A percentile compares a stretch with the other conserved stretches of the same genome.
Evolutionary conservation across 2,329 filamentous ascomycete genomes (phyloP).

Genomic region (Scedosporium minutisporum): DNA sequence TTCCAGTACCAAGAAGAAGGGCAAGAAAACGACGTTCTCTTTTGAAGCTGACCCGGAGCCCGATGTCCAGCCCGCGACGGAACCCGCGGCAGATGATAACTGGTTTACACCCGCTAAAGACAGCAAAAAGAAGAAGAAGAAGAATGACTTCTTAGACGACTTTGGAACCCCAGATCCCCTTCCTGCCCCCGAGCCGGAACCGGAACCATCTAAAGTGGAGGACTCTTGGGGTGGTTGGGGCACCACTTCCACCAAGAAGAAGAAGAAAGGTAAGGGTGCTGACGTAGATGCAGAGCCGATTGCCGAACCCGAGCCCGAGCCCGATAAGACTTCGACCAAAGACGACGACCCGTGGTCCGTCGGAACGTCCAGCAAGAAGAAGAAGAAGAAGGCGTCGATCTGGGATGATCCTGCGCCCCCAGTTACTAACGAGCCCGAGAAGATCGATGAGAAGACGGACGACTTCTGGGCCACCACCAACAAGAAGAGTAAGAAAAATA

Average conservation of each 20-base stretch:
- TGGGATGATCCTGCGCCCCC: neutral
- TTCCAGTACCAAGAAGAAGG: conserved; percentile 32
- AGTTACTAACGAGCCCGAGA: neutral
- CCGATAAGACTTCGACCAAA: conserved; percentile 10
- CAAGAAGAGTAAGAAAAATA: conserved; percentile 22
- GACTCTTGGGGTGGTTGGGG: conserved; percentile 21
- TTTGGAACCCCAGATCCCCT: conserved; percentile 3
- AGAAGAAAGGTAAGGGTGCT: conserved; percentile 23
- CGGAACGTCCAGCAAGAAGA: conserved; percentile 7
- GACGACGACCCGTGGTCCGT: conserved; percentile 6
- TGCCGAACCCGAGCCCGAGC: conserved; percentile 10
- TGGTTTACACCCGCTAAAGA: conserved; percentile 12
- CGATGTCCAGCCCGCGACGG: conserved; percentile 12
- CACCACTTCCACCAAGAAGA: conserved; percentile 18
- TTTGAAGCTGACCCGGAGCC: conserved; percentile 15
- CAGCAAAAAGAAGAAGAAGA: conserved; percentile 20
- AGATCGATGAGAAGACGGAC: conserved; percentile 4
- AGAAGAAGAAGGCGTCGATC: conserved; percentile 11
- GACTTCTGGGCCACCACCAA: conserved; percentile 14
- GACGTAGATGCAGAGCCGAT: conserved; percentile 10
- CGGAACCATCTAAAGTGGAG: conserved; percentile 16
- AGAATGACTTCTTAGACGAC: conserved; percentile 17
- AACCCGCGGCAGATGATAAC: conserved; percentile 15
- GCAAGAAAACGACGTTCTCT: conserved; percentile 25
- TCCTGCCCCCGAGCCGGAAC: conserved; percentile 11